These are phyloP conservation scores for Colletotrichum cereale DNA, from an alignment of 2,329 filamentous ascomycete genomes.

Conservation along the genomic window DNA sequence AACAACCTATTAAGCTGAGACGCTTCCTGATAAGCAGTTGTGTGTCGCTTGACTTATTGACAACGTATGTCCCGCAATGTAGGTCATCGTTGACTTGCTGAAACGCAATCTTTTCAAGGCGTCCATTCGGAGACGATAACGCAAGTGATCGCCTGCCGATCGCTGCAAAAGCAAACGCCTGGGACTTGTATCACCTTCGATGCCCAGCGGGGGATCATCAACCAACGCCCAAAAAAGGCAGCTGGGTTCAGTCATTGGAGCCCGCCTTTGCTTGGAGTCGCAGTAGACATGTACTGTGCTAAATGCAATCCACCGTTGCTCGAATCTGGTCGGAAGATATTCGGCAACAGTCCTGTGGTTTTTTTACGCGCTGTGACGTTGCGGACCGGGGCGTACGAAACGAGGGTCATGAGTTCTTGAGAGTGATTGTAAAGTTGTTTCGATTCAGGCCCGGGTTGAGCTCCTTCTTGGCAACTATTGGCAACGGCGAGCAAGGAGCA, in stretches of 20 bases:
- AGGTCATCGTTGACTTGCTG: background rate
- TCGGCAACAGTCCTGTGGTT: background rate
- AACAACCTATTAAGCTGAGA: background rate
- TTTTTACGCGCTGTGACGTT: background rate
- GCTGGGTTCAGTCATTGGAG: background rate
- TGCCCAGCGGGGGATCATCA: constrained; percentile 10
- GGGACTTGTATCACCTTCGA: background rate
- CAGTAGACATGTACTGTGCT: background rate
- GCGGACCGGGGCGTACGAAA: background rate
- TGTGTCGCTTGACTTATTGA: background rate
- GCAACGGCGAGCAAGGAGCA: constrained; percentile 39
- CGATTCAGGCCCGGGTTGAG: constrained; percentile 79
- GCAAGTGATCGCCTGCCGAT: constrained; percentile 33
- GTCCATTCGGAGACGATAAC: constrained; percentile 10
- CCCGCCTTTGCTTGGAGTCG: background rate
- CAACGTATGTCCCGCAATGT: background rate
- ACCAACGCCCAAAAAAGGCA: constrained; percentile 10
- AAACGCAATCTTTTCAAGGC: constrained; percentile 8
- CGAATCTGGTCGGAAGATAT: background rate
- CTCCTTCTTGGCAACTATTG: constrained; percentile 77
- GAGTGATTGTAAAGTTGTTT: constrained; percentile 91
- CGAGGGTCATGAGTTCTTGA: constrained; percentile 57
- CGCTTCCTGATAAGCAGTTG: background rate
- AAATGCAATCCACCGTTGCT: background rate
- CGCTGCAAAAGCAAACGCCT: constrained; percentile 11